Evolutionary conservation across 805 yeast genomes (phyloP).

Genomic region (Lachancea dasiensis): DNA sequence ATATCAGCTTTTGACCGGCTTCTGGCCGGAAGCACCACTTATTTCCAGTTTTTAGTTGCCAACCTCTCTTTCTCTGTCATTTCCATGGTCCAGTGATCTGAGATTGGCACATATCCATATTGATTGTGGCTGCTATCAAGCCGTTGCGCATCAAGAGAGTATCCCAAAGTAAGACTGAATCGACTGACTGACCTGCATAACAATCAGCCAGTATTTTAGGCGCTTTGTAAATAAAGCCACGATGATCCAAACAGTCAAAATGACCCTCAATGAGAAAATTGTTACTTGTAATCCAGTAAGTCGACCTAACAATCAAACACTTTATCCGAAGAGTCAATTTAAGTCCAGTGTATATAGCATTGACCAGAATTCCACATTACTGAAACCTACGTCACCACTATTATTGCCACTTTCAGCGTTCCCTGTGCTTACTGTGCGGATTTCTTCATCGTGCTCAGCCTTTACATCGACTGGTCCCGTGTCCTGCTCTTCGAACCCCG

Average conservation of each 20-base stretch:
- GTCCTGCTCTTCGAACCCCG: neutral
- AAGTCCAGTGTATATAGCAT: constrained; percentile 27
- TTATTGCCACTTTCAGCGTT: constrained; percentile 9
- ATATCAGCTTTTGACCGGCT: constrained; percentile 30
- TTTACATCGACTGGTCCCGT: neutral
- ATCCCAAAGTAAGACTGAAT: constrained; percentile 38
- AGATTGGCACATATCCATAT: constrained; percentile 23
- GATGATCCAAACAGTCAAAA: constrained; percentile 27
- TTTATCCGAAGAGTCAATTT: constrained; percentile 18
- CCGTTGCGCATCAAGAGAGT: constrained; percentile 38
- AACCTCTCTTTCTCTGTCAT: neutral
- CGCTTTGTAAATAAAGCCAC: constrained; percentile 28
- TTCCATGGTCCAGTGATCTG: neutral
- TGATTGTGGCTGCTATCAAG: constrained; percentile 27
- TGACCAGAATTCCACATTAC: constrained; percentile 14
- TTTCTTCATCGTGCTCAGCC: too few relatives aligned
- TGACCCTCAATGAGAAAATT: constrained; percentile 26
- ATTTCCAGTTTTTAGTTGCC: neutral
- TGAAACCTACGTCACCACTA: constrained; percentile 15
- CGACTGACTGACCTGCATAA: constrained; percentile 39
- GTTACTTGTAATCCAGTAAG: constrained; percentile 25
- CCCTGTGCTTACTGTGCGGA: too few relatives aligned
- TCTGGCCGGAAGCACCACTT: constrained; percentile 2
- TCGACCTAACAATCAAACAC: constrained; percentile 23
- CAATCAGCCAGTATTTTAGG: constrained; percentile 37